Evolutionary conservation across 495 filamentous ascomycete genomes (phyloP).

Genomic region (Elasticomyces elasticus): DNA sequence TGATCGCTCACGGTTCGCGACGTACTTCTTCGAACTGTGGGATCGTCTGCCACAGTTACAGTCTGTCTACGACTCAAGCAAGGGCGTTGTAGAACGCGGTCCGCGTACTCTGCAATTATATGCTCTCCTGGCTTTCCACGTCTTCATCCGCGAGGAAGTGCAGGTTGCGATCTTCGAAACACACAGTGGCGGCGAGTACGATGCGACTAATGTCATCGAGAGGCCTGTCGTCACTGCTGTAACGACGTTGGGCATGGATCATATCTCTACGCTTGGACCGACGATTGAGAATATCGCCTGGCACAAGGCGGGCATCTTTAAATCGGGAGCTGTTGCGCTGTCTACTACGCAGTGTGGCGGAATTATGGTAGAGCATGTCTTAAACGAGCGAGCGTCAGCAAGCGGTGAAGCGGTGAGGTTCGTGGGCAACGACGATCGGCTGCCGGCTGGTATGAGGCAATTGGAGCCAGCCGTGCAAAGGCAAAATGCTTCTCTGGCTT

Average conservation of each 20-base stretch:
- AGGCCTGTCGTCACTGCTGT: slow-evolving; percentile 23
- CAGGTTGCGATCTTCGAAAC: slow-evolving; percentile 24
- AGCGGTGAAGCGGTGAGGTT: slow-evolving; percentile 13
- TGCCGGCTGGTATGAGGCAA: slow-evolving; percentile 23
- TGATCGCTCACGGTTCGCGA: slow-evolving; percentile 11
- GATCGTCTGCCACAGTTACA: slow-evolving; percentile 13
- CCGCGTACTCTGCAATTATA: slow-evolving; percentile 50
- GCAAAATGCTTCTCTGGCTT: slow-evolving; percentile 35
- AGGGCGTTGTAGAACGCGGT: background rate
- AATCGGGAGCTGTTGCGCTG: slow-evolving; percentile 18
- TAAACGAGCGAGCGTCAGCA: slow-evolving; percentile 14
- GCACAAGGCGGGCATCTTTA: slow-evolving; percentile 29
- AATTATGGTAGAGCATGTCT: background rate
- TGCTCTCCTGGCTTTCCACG: slow-evolving; percentile 21
- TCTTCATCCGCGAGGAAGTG: slow-evolving; percentile 21
- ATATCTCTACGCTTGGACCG: slow-evolving; percentile 17
- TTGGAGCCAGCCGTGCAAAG: slow-evolving; percentile 33
- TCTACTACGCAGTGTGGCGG: slow-evolving; percentile 10
- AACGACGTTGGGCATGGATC: slow-evolving; percentile 24
- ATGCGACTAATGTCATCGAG: slow-evolving; percentile 24
- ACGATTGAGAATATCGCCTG: slow-evolving; percentile 26
- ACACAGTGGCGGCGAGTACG: slow-evolving; percentile 23
- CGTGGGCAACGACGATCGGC: slow-evolving; percentile 8
- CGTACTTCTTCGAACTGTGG: slow-evolving; percentile 23
- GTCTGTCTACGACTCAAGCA: background rate